Evolutionary conservation across 495 filamentous ascomycete genomes (phyloP), one percentile per base, ranked within the genome.

Genomic region (Podospora conica): DNA sequence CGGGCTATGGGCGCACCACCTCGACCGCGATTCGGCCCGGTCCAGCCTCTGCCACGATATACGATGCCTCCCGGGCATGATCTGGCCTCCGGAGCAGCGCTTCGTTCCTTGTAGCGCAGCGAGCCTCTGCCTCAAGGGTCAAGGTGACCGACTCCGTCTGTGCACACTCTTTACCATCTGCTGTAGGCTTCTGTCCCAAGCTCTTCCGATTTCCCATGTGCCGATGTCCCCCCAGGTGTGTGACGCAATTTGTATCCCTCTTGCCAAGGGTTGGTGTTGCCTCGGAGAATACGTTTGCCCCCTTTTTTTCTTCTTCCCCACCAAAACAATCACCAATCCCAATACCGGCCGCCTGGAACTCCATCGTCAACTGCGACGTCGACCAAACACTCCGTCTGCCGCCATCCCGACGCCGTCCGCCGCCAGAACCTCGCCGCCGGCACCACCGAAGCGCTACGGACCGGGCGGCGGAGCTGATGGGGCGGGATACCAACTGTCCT

Each of bases 231-330:
- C 57, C 24, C 56, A 67, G 65, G 67, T 27, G 59, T 63, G 33
- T 31, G 55, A 33, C 28, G 24, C 40, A 55, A 33, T 18, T 58
- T 62, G 23, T 69, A 24, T 48, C 67, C 67, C 9, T 22, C 62
- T 7, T 66, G 64, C 53, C 63, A 69, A 63, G 56, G 64, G 67
- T 20, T 56, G 64, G 60, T 66, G 67, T 18, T 69, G 67, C 53
- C 18, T 48, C n/a, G 59, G 63, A 29, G 57, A 31, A 56, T 66
- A 24, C 24, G 61, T 56, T 29, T 21, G 20, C 1, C 10, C 29
- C 33, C 33, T 28, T 27, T 31, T 40, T 18, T 9, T 33, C 20
- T 56, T 60, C 11, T n/a, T 25, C 24, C 21, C 40, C 40, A 10
- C 9, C 48, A 55, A 48, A 48, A 18, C 15, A 48, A 8, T 18